Evolutionary conservation across 495 filamentous ascomycete species (phyloP).

Genomic region (Penicillium macrosclerotiorum): DNA sequence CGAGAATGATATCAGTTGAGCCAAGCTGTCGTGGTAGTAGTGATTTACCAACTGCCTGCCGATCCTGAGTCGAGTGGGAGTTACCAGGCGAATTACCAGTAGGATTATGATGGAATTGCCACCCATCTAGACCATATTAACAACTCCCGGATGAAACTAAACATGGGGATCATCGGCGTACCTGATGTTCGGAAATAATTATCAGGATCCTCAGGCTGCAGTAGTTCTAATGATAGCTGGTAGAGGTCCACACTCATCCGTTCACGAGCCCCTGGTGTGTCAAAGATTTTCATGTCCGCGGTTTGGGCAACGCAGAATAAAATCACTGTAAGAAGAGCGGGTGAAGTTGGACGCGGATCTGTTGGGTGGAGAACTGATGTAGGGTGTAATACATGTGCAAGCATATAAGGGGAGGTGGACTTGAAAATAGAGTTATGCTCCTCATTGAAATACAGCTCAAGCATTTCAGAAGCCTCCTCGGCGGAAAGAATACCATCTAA

Average conservation of each 20-base stretch:
- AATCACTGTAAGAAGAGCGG: slow-evolving; percentile 36
- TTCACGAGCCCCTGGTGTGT: slow-evolving; percentile 21
- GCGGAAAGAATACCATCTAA: slow-evolving; percentile 38
- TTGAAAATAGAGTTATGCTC: slow-evolving; percentile 42
- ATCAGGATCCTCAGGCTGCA: slow-evolving; percentile 21
- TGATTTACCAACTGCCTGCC: slow-evolving; percentile 7
- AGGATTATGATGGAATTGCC: slow-evolving; percentile 16
- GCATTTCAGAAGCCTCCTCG: slow-evolving; percentile 45
- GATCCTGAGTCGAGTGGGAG: slow-evolving; percentile 3
- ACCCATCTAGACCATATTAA: slow-evolving; percentile 10
- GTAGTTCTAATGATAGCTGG: slow-evolving; percentile 25
- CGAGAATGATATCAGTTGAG: slow-evolving; percentile 22
- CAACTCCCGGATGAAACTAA: not conserved
- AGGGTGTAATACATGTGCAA: slow-evolving; percentile 35
- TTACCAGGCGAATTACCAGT: slow-evolving; percentile 4
- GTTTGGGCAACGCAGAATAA: slow-evolving; percentile 42
- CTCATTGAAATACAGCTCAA: slow-evolving; percentile 51
- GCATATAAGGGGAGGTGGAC: slow-evolving; percentile 33
- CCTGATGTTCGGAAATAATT: slow-evolving; percentile 23
- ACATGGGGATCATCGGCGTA: slow-evolving; percentile 1
- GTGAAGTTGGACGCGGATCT: slow-evolving; percentile 31
- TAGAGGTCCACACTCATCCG: slow-evolving; percentile 28
- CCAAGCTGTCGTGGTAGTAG: slow-evolving; percentile 15
- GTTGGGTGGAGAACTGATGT: slow-evolving; percentile 31
- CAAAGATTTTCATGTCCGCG: slow-evolving; percentile 31